A percentile compares a stretch with the other conserved stretches of the same genome.
phyloP scores from a whole-genome alignment of 306 rosid genomes.

The Vigna trinervia region DNA sequence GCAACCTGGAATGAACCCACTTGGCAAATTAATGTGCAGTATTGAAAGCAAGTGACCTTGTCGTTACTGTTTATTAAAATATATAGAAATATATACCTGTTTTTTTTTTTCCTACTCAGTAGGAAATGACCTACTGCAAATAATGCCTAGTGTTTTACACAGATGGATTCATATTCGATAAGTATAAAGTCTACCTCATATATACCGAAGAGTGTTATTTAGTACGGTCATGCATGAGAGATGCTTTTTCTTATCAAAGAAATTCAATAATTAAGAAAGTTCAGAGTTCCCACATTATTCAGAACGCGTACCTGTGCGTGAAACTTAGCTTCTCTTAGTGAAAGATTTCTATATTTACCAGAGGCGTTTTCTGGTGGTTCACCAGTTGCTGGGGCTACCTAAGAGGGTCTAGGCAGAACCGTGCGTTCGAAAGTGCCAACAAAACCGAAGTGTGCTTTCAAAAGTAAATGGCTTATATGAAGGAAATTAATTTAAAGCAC shows the following conservation, averaged over 20 bases:
- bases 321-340: slow-evolving; percentile 25
- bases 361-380: neutral
- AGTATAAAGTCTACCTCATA: too few species aligned
- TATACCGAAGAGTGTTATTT: too few species aligned
- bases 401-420: neutral
- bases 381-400: slow-evolving; percentile 5
- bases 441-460: neutral
- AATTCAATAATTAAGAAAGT: too few species aligned
- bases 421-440: neutral
- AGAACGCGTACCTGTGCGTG: slow-evolving; percentile 4
- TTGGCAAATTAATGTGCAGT: neutral
- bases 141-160: too few species aligned
- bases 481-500: slow-evolving; percentile 8
- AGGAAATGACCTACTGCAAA: too few species aligned
- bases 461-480: neutral
- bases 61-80: too few species aligned
- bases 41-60: neutral
- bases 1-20: neutral
- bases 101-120: too few species aligned
- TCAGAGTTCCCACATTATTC: too few species aligned
- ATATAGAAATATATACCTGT: too few species aligned
- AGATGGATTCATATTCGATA: too few species aligned
- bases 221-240: too few species aligned
- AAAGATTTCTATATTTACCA: neutral
- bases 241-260: too few species aligned